Conservation (phyloP, 225 moss, liverwort and hornwort genomes). For the Sphagnum tenellum region DNA sequence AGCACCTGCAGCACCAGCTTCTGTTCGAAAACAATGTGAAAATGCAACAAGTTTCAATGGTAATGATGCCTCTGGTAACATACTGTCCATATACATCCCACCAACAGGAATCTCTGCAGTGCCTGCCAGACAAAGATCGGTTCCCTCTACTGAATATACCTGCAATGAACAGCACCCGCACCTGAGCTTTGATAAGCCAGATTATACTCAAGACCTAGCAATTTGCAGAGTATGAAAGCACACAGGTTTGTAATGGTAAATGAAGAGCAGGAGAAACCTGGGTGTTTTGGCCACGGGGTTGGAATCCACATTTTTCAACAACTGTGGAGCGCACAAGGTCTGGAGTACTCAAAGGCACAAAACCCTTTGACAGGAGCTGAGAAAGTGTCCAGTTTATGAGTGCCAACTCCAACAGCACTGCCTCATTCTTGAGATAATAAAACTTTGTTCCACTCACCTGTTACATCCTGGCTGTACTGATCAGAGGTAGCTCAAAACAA, state of each 20-base stretch:
- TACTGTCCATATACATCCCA: constrained; percentile 84
- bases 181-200: no score
- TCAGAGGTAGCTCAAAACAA: no score
- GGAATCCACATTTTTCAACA: constrained; percentile 96
- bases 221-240: constrained; percentile 1
- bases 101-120: constrained; percentile 96
- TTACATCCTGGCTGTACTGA: not conserved
- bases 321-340: constrained; percentile 87
- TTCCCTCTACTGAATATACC: constrained; percentile 93
- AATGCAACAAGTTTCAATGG: constrained; percentile 86
- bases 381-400: constrained; percentile 89
- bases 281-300: constrained; percentile 91
- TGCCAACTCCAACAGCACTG: constrained; percentile 94
- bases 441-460: constrained; percentile 97
- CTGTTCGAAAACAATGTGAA: constrained; percentile 98
- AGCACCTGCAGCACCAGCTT: constrained; percentile 97
- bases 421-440: constrained; percentile 97
- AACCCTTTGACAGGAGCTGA: constrained; percentile 64
- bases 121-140: constrained; percentile 95
- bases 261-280: constrained; percentile 44
- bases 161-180: constrained; percentile 12
- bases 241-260: not conserved
- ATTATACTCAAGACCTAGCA: not conserved
- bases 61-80: constrained; percentile 62
- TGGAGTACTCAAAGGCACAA: constrained; percentile 79